Conservation (phyloP, 495 filamentous ascomycete genomes). For the Lepraria neglecta region DNA sequence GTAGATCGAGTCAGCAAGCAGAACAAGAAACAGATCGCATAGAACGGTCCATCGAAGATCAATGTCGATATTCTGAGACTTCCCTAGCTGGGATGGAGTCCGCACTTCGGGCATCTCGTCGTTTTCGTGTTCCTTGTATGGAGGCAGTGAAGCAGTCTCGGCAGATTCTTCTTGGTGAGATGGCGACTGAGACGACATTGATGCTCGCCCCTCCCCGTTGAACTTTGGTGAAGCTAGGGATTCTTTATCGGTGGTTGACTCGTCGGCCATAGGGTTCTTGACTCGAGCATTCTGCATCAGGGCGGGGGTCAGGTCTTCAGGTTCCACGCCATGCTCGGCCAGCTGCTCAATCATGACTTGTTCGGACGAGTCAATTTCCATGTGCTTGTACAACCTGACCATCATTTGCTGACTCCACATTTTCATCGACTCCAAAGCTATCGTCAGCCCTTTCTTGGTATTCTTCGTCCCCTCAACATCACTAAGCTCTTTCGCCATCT, state of each 20-base stretch:
- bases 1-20: slow-evolving; percentile 92
- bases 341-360: slow-evolving; percentile 99
- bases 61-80: slow-evolving; percentile 80
- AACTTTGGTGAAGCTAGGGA: slow-evolving; percentile 30
- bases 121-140: slow-evolving; percentile 64
- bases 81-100: slow-evolving; percentile 73
- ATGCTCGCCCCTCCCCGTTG: slow-evolving; percentile 30
- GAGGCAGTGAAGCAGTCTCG: slow-evolving; percentile 53
- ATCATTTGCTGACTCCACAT: slow-evolving; percentile 99
- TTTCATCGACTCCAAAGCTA: slow-evolving; percentile 68
- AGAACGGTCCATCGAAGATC: slow-evolving; percentile 96
- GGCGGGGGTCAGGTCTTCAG: slow-evolving; percentile 71
- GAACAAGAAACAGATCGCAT: slow-evolving; percentile 89
- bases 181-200: slow-evolving; percentile 28
- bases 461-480: slow-evolving; percentile 45
- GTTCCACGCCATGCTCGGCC: slow-evolving; percentile 80
- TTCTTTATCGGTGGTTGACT: slow-evolving; percentile 24
- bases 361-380: slow-evolving; percentile 87
- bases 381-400: slow-evolving; percentile 85
- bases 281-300: slow-evolving; percentile 92
- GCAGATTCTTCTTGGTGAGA: slow-evolving; percentile 32
- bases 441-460: slow-evolving; percentile 60
- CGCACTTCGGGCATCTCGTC: slow-evolving; percentile 68
- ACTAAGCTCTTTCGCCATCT: slow-evolving; percentile 65
- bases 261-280: slow-evolving; percentile 78